Conservation (phyloP, 305 asterid genomes). For the Ajuga reptans region DNA sequence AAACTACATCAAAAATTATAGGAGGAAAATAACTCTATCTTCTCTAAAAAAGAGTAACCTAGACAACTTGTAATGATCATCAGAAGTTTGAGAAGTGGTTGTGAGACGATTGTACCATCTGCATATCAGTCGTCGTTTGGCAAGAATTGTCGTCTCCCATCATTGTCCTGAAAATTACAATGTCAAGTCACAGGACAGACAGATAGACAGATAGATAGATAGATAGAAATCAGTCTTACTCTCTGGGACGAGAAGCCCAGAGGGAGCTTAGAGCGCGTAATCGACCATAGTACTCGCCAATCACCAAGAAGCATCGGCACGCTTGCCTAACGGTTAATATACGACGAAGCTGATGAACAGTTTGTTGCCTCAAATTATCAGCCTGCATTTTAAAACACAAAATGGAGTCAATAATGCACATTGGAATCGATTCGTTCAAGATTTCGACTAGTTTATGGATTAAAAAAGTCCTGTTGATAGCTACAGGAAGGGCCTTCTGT, state of each 20-base stretch:
- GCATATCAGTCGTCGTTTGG: constrained; percentile 73
- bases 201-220: too few relatives aligned
- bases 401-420: not conserved
- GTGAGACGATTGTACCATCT: constrained; percentile 63
- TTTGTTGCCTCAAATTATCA: constrained; percentile 82
- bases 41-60: constrained; percentile 30
- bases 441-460: constrained; percentile 14
- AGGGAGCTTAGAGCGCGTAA: constrained; percentile 83
- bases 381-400: constrained; percentile 39
- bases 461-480: constrained; percentile 18
- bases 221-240: constrained; percentile 39
- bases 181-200: not conserved
- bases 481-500: constrained; percentile 21
- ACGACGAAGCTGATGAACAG: constrained; percentile 64
- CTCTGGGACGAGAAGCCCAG: constrained; percentile 89
- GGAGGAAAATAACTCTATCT: constrained; percentile 23
- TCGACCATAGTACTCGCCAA: constrained; percentile 84
- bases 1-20: constrained; percentile 28
- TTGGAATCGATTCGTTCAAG: not conserved
- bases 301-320: constrained; percentile 69
- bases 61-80: constrained; percentile 28
- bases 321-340: constrained; percentile 80
- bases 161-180: constrained; percentile 38
- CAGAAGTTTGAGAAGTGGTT: constrained; percentile 71
- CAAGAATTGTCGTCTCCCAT: constrained; percentile 63